Evolutionary conservation across 768 basidiomycete genomes (phyloP), one percentile per base, ranked within the genome.

Genomic region (Lentinula sp.): DNA sequence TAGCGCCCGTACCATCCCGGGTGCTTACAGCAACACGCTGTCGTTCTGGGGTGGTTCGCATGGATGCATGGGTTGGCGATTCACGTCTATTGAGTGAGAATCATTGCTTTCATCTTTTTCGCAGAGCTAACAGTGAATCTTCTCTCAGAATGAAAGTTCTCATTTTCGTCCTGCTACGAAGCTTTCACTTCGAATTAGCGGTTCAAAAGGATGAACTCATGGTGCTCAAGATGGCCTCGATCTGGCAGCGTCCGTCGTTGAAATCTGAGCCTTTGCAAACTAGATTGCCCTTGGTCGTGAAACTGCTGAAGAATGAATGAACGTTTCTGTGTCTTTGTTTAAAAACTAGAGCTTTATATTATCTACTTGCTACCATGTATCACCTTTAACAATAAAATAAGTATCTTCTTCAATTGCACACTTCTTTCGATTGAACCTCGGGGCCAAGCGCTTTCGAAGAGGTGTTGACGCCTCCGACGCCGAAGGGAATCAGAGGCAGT

Each of bases 51-150:
- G 84, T 31, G 88, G 88, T 4, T 82, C 84, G 13, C 78, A 79
- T 18, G 79, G 84, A 0, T 90, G 87, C 62, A 87, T 88, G 42
- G 86, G 86, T 0, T 88, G 82, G 68, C 79, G 84, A 3, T 88
- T 88, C 67, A 76, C 87, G 6, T 69, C 87, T 18, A 72, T 81
- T 7, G 85, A 85, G 83, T 85, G 61, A 51, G 82, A 76, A 2
- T 46, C 6, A 8, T 21, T 51, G 10, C 50, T 13, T 46, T 34
- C 50, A 48, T 13, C 39, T 23, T 16, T 16, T 40, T 18, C 21
- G 11, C 35, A 4, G n/a, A 32, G 11, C n/a, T 35, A 21, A 51
- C 31, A 7, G n/a, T 15, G 7, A 13, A 39, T 34, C 5, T 16
- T 46, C 2, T 8, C 23, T 45, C 45, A 76, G 75, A 60, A 72